Evolutionary conservation across 495 filamentous ascomycete species (phyloP).

Genomic region (Terfezia claveryi): DNA sequence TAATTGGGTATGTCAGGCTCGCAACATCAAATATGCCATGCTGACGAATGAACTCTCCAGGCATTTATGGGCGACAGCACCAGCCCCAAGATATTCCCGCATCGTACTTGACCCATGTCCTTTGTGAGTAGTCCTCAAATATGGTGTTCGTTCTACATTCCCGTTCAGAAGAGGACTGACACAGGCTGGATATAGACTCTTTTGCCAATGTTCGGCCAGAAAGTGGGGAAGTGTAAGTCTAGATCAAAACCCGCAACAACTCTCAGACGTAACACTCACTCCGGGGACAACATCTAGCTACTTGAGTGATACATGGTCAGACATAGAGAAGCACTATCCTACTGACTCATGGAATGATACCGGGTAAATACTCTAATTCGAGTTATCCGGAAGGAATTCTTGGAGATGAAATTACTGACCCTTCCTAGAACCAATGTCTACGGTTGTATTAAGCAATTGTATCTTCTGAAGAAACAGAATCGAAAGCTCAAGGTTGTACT

Average conservation of each 20-base stretch:
- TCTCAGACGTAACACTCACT: constrained; percentile 1
- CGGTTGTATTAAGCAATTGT: constrained; percentile 84
- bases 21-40: not conserved
- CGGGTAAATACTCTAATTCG: constrained; percentile 11
- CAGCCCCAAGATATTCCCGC: constrained; percentile 71
- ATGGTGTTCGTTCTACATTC: not conserved
- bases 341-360: constrained; percentile 49
- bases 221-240: constrained; percentile 48
- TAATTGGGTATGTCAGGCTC: constrained; percentile 37
- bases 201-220: constrained; percentile 67
- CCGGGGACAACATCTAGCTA: constrained; percentile 5
- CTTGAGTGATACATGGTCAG: constrained; percentile 16
- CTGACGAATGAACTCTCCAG: constrained; percentile 23
- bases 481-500: constrained; percentile 78
- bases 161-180: not conserved
- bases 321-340: constrained; percentile 58
- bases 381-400: too few relatives aligned
- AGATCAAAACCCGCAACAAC: not conserved
- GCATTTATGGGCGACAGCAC: constrained; percentile 65
- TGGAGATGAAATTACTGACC: too few relatives aligned
- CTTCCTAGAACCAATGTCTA: constrained; percentile 45
- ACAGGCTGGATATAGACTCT: constrained; percentile 27
- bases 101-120: constrained; percentile 71
- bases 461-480: constrained; percentile 69
- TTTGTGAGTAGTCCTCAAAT: constrained; percentile 26